Evolutionary conservation across 441 rosid species (phyloP).

Genomic region (Rhodomyrtus psidioides): DNA sequence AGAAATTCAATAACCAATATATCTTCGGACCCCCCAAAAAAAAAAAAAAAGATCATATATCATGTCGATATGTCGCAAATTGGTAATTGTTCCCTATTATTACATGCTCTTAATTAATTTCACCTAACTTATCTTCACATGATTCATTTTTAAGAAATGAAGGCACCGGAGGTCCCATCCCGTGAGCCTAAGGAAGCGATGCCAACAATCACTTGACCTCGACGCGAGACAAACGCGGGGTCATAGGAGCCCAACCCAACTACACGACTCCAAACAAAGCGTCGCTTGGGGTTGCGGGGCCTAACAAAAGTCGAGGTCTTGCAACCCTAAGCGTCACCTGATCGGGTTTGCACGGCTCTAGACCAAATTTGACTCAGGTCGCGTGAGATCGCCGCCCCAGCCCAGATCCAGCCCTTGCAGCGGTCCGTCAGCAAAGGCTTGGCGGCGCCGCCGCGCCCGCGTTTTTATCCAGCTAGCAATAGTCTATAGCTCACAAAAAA

Average conservation of each 20-base stretch:
- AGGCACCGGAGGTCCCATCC: neutral
- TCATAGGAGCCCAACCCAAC: fast-evolving
- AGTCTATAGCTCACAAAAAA: neutral
- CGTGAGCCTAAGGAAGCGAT: neutral
- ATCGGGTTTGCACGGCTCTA: neutral
- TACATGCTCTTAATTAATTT: neutral
- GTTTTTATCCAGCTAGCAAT: neutral
- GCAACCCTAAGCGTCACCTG: neutral
- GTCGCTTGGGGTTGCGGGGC: neutral
- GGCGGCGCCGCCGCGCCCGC: neutral
- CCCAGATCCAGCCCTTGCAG: neutral
- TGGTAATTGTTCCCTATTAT: neutral
- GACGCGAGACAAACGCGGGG: neutral
- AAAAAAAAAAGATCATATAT: neutral
- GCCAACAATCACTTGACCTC: neutral
- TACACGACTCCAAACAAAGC: neutral
- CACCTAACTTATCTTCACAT: neutral
- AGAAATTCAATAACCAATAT: neutral
- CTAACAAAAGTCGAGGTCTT: neutral
- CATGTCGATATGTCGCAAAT: neutral
- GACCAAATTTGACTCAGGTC: neutral
- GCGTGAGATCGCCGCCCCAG: neutral
- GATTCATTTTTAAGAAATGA: neutral
- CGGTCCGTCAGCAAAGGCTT: neutral
- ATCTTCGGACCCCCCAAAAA: no score